These are phyloP conservation scores for Nicotiana otophora DNA, from an alignment of 257 asterid genomes.

Conservation along the genomic window DNA sequence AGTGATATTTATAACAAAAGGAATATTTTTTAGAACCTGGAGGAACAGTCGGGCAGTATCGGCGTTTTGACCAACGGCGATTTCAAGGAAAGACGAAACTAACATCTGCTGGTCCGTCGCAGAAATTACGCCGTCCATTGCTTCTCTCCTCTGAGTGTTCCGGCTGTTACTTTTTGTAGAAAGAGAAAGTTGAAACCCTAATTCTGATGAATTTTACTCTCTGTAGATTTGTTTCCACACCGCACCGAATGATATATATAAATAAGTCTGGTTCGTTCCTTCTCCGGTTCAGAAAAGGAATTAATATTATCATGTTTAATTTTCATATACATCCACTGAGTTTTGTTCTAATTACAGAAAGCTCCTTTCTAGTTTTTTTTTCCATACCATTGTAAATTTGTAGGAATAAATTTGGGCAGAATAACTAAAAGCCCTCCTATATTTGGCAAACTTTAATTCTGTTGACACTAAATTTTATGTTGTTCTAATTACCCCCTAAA, in stretches of 20 bases:
- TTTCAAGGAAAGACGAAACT: constrained; percentile 70
- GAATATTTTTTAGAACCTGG: constrained; percentile 38
- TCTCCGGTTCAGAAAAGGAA: neutral
- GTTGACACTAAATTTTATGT: too few species aligned
- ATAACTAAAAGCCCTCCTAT: too few species aligned
- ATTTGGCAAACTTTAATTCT: too few species aligned
- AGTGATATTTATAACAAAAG: too few species aligned
- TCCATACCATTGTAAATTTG: too few species aligned
- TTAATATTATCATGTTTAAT: too few species aligned
- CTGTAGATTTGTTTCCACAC: too few species aligned
- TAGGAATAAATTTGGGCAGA: too few species aligned
- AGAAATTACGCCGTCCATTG: constrained; percentile 51
- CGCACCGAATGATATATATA: too few species aligned
- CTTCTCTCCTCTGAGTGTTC: neutral
- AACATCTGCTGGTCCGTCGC: constrained; percentile 55
- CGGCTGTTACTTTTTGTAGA: neutral
- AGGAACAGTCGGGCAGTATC: constrained; percentile 87
- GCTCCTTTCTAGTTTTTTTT: neutral
- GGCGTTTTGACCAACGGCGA: constrained; percentile 77
- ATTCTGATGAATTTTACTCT: too few species aligned
- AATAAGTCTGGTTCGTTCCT: neutral
- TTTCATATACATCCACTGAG: neutral
- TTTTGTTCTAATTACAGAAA: neutral
- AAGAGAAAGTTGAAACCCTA: too few species aligned
- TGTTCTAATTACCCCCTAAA: too few species aligned